Base-by-base conservation (phyloP, 2,329 filamentous ascomycete genomes). In the Fusarium hainanense region DNA sequence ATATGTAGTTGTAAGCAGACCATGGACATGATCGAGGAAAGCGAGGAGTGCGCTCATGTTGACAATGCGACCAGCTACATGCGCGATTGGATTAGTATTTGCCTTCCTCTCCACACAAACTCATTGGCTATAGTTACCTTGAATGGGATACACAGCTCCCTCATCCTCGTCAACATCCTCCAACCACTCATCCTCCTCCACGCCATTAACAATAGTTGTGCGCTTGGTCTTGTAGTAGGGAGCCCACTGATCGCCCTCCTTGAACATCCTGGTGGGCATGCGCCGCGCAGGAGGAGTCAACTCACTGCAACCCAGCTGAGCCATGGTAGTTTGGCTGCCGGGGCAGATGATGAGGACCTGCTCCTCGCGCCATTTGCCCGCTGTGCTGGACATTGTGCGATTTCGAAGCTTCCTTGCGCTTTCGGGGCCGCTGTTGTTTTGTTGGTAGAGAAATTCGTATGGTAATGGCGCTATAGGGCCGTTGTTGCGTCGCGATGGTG, bases 21-120 rank as follows among this genome's bases (percentile, higher is more conserved):
- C 91, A 85, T 98, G 93, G 70, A 98, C 91, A 79, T 99, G 93
- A 58, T 94, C 92, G 76, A 99, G 88, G 75, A 98, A 91, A 32
- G 96, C 95, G 70, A 97, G 92, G 83, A 99, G 97, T 71, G 93
- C 95, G 1, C 90, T 87, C 93, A 97, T 97, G 78, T 98, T 89
- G 44, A 92, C 89, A 66, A 99, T 96, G 75, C 89, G 89, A 59
- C 96, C 96, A 70, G 91, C 89, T 84, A 81, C 76, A 55, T 25
- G 49, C 32, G 42, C 50, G 51, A 56, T 74, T 67, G 50, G 47
- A 59, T 75, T 67, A 75, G 75, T 27, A 27, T 32, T 41, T 7
- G 25, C n/a, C n/a, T n/a, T n/a, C n/a, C n/a, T n/a, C n/a, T 16
- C 11, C 16, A 18, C 10, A 13, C 16, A 14, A 28, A 7, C 44